Percentiles rank a stretch among this genome's conserved stretches.
phyloP scores from a whole-genome alignment of 108 stramenopile genomes.

The Pseudonitzschia multiseries region DNA sequence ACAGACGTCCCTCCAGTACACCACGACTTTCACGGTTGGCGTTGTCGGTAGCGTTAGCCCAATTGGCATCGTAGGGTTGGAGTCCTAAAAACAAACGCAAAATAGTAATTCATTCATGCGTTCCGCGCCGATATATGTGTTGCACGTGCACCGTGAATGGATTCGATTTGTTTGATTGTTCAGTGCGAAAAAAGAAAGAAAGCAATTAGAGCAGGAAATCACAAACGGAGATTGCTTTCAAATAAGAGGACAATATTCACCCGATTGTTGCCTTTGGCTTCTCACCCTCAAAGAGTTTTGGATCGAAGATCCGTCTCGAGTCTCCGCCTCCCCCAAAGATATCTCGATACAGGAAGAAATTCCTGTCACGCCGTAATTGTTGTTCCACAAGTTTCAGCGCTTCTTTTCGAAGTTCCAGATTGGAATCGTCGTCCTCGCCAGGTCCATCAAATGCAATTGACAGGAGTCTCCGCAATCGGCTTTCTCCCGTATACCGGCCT shows the following conservation, averaged over 20 bases:
- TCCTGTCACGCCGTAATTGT: conserved; percentile 53
- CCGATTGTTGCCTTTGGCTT: too few relatives aligned
- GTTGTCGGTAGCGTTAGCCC: conserved; percentile 24
- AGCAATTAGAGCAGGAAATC: too few relatives aligned
- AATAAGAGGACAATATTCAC: too few relatives aligned
- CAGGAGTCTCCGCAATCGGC: conserved; percentile 64
- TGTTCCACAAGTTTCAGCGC: conserved; percentile 53
- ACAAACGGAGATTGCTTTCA: too few relatives aligned
- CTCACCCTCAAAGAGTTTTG: not conserved
- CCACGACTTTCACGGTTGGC: conserved; percentile 32
- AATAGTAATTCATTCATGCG: not conserved
- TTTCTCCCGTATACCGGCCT: conserved; percentile 61
- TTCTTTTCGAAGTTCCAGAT: conserved; percentile 11
- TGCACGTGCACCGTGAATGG: too few relatives aligned
- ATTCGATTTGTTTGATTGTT: too few relatives aligned
- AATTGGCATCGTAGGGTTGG: conserved; percentile 7
- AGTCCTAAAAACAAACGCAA: not conserved
- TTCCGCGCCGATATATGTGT: too few relatives aligned
- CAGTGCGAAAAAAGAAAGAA: too few relatives aligned
- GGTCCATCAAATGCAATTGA: conserved; percentile 35
- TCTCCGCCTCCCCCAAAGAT: conserved; percentile 26
- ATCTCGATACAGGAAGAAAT: conserved; percentile 54
- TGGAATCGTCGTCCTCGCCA: not conserved
- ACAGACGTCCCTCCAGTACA: conserved; percentile 62
- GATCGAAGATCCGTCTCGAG: not conserved